These are phyloP conservation scores for Cucumis melo DNA, from an alignment of 306 rosid genomes.

Conservation along the genomic window DNA sequence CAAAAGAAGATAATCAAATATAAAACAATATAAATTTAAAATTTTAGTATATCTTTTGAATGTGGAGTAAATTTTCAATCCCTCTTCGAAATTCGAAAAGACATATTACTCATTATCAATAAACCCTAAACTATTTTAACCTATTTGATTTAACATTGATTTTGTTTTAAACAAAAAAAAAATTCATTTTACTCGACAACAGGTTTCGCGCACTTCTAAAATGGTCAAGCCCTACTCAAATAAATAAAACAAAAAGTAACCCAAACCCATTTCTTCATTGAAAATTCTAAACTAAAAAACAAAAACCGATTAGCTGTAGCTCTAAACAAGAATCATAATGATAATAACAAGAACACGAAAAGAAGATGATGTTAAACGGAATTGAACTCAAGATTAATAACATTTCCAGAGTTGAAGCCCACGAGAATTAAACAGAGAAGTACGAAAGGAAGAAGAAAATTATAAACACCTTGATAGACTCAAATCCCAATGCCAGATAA, in stretches of 20 bases:
- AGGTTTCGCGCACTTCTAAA: background rate
- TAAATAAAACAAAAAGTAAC: background rate
- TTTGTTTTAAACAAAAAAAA: too few species aligned
- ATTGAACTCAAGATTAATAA: background rate
- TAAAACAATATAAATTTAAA: too few species aligned
- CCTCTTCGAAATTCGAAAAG: background rate
- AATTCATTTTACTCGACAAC: background rate
- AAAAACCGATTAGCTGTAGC: too few species aligned
- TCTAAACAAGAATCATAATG: background rate
- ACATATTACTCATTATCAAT: too few species aligned
- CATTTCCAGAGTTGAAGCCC: background rate
- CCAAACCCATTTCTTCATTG: background rate
- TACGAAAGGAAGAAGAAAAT: background rate
- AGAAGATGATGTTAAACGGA: background rate
- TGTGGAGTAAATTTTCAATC: background rate
- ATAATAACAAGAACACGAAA: background rate
- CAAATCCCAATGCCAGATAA: background rate
- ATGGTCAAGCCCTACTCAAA: too few species aligned
- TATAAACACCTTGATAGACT: background rate
- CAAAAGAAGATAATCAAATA: too few species aligned
- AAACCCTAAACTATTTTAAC: background rate
- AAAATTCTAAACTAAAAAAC: too few species aligned
- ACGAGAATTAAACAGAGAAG: background rate
- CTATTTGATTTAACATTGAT: too few species aligned
- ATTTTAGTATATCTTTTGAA: too few species aligned